Base-by-base conservation (phyloP, 768 basidiomycete species). In the Stropharia rugosoannulata region DNA sequence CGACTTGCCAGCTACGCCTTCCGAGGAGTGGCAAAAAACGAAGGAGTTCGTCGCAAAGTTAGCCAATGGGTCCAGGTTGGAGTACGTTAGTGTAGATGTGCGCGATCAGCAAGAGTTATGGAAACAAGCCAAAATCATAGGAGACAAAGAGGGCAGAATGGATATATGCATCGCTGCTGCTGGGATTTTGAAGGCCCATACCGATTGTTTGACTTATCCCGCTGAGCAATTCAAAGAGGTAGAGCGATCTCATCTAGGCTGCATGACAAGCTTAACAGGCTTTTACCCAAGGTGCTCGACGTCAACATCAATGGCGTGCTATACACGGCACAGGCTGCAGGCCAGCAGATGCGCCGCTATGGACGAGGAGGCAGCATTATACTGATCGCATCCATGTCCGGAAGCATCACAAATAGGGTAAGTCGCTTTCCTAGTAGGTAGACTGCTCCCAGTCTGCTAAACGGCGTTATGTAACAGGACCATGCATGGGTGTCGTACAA, bases 141-240 rank as follows among this genome's bases (percentile, higher is more conserved):
- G 83, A 0, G 77, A 87, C 56, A 75, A 71, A 60, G 90, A 92
- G 58, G 79, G 81, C 15, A 74, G 89, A 60, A 79, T 93, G 74
- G 90, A 93, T 65, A 77, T 86, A 13, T 89, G 87, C 62, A 68
- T 92, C 56, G 90, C 90, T 3, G 89, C 90, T 15, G 90, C 90
- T 40, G 91, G 90, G 18, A 80, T 92, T 51, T 65, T 89, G 65
- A 82, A 79, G 62, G 62, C 73, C 0, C 75, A 87, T 57, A 83
- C 70, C 29, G 82, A 83, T 54, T 89, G 87, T 61, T 66, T 90
- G 68, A 80, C 83, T 43, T 89, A 89, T 64, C 80, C 85, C 1
- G 85, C 75, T 11, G 69, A 81, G 56, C 77, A 86, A 59, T 91
- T 90, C 65, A 73, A 78, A 63, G 80, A 86, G 64, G 88, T 86